Evolutionary conservation across 2,329 filamentous ascomycete species (phyloP).

Genomic region (Colletotrichum tamarilloi): DNA sequence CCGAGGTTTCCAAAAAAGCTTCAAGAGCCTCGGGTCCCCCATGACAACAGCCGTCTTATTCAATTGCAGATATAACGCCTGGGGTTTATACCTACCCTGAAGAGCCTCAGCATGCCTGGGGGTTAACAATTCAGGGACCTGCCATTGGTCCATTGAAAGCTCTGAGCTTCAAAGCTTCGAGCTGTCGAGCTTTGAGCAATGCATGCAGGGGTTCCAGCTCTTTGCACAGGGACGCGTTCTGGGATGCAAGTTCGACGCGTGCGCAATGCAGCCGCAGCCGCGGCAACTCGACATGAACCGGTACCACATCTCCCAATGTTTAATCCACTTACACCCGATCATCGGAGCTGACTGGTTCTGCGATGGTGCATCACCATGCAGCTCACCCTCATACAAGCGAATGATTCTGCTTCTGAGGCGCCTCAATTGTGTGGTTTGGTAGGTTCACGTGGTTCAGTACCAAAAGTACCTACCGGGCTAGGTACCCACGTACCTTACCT

Average conservation of each 20-base stretch:
- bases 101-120: background rate
- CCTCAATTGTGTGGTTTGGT: background rate
- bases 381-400: background rate
- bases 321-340: background rate
- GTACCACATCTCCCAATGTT: background rate
- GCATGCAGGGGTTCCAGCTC: slow-evolving; percentile 31
- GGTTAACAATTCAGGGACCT: background rate
- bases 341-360: background rate
- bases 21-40: slow-evolving; percentile 25
- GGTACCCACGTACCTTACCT: no score
- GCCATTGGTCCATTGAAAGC: background rate
- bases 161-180: background rate
- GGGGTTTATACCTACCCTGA: background rate
- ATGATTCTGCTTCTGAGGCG: background rate
- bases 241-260: slow-evolving; percentile 32
- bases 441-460: background rate
- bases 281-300: slow-evolving; percentile 18
- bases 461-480: no score
- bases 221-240: slow-evolving; percentile 6
- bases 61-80: background rate
- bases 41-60: slow-evolving; percentile 24
- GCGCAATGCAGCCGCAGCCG: slow-evolving; percentile 19
- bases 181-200: slow-evolving; percentile 14
- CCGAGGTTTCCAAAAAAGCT: background rate
- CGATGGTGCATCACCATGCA: background rate